phyloP scores from a whole-genome alignment of 352 stramenopile genomes.

The Phytopythium oedochilum region DNA sequence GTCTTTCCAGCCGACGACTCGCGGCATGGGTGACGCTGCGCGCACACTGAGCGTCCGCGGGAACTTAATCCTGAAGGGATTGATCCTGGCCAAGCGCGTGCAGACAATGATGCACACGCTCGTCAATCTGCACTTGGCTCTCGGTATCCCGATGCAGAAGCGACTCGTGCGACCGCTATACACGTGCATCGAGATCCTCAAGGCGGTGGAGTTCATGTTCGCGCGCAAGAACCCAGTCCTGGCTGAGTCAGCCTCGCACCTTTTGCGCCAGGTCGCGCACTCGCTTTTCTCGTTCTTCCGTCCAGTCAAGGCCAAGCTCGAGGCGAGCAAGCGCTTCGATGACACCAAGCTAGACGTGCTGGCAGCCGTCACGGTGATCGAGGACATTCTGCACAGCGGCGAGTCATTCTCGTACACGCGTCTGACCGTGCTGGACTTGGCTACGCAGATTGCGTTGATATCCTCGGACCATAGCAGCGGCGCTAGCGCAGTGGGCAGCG shows the following conservation, averaged over 20 bases:
- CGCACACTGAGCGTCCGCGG: conserved; percentile 78
- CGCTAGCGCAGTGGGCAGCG: conserved; percentile 20
- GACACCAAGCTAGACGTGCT: conserved; percentile 85
- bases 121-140: conserved; percentile 84
- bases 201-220: conserved; percentile 93
- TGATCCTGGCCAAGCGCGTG: conserved; percentile 87
- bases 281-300: conserved; percentile 79
- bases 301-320: conserved; percentile 73
- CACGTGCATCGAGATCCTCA: conserved; percentile 89
- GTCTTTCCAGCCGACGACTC: conserved; percentile 80
- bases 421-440: conserved; percentile 75
- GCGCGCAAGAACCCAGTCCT: conserved; percentile 82
- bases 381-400: conserved; percentile 78
- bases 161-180: conserved; percentile 80
- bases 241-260: conserved; percentile 62
- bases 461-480: conserved; percentile 39
- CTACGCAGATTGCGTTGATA: conserved; percentile 77
- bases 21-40: conserved; percentile 63
- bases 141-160: conserved; percentile 86
- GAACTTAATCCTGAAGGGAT: conserved; percentile 89
- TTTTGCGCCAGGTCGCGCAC: conserved; percentile 76
- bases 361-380: conserved; percentile 76
- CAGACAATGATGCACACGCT: conserved; percentile 90
- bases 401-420: conserved; percentile 86
- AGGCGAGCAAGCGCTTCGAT: conserved; percentile 85